Evolutionary conservation across 2,329 filamentous ascomycete species (phyloP).

Genomic region (Septoria linicola): DNA sequence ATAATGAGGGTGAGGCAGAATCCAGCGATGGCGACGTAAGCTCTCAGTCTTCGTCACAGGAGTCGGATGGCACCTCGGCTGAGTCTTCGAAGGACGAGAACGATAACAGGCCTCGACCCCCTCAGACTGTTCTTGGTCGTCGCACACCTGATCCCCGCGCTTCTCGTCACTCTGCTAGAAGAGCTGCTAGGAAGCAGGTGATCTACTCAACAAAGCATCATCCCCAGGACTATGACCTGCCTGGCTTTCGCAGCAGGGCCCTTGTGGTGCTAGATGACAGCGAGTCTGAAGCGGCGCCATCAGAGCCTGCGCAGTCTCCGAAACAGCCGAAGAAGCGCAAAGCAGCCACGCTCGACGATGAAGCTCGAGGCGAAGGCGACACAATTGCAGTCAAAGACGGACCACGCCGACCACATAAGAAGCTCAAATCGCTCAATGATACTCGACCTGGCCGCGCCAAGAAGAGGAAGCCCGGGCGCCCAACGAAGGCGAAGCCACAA

Average conservation of each 20-base stretch:
- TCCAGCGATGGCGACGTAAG: conserved; percentile 9
- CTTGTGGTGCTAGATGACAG: conserved; percentile 1
- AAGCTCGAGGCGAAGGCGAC: conserved; percentile 5
- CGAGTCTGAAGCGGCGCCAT: neutral
- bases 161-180: conserved; percentile 26
- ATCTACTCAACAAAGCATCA: conserved; percentile 30
- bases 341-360: neutral
- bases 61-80: neutral
- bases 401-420: conserved; percentile 16
- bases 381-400: neutral
- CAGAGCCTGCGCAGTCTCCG: neutral
- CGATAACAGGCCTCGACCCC: neutral
- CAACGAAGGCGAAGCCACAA: neutral
- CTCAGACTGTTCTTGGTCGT: neutral
- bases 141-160: conserved; percentile 28
- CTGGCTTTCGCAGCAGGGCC: conserved; percentile 23
- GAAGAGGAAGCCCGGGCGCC: conserved; percentile 1
- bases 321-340: too few relatives aligned
- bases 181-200: conserved; percentile 25
- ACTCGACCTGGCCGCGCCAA: neutral
- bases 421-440: conserved; percentile 14
- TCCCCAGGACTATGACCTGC: conserved; percentile 30
- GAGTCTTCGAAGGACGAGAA: conserved; percentile 11
- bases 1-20: neutral
- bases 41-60: neutral